phyloP scores from a whole-genome alignment of 768 basidiomycete species.

The Lactarius deliciosus region DNA sequence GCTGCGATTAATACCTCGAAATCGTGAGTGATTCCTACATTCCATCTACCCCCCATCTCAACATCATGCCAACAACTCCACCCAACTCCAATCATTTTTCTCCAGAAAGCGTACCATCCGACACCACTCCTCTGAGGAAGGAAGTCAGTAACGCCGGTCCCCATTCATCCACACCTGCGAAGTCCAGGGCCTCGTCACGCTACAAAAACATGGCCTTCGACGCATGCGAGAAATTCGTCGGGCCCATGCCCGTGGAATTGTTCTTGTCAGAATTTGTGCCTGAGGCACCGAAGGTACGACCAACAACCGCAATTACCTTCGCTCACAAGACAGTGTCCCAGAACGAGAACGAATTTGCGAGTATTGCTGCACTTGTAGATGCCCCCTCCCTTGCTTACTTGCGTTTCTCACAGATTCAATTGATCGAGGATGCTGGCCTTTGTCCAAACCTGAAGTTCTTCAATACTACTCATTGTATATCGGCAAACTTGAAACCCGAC shows the following conservation, averaged over 20 bases:
- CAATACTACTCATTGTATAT: not conserved
- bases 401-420: not conserved
- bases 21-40: too few species aligned
- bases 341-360: not conserved
- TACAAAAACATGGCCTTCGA: conserved; percentile 8
- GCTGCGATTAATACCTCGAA: too few species aligned
- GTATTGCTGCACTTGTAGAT: not conserved
- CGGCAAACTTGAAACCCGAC: conserved; percentile 3
- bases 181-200: not conserved
- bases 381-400: not conserved
- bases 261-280: conserved; percentile 6
- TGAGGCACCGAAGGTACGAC: not conserved
- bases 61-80: too few species aligned
- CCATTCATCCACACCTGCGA: too few species aligned
- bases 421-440: not conserved
- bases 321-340: not conserved
- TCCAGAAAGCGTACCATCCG: too few species aligned
- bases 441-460: not conserved
- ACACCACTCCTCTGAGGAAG: too few species aligned
- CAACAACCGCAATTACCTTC: not conserved
- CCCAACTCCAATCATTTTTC: too few species aligned
- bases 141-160: too few species aligned
- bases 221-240: conserved; percentile 12
- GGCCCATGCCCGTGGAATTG: not conserved
- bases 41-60: too few species aligned